phyloP scores from a whole-genome alignment of 202 grass and related monocot species.

The Dendrocalamus latiflorus region DNA sequence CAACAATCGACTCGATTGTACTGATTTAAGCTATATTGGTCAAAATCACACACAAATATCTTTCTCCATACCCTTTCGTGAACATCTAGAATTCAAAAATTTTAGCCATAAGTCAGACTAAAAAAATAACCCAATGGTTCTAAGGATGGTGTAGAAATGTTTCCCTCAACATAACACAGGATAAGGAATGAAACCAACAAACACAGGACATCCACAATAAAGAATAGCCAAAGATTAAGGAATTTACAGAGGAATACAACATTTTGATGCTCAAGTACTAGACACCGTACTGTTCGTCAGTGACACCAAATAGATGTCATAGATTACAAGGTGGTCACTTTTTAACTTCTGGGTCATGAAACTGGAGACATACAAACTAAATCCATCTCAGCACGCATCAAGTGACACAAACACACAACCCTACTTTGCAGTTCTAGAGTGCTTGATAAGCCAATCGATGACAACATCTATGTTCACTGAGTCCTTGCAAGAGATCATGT shows the following conservation, averaged over 20 bases:
- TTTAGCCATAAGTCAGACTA: too few relatives aligned
- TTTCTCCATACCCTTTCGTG: fast-evolving
- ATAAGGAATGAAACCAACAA: too few relatives aligned
- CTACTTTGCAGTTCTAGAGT: slow-evolving; percentile 78
- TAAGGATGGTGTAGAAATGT: too few relatives aligned
- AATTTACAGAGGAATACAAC: slow-evolving; percentile 39
- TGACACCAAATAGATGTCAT: slow-evolving; percentile 16
- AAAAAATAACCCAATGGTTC: neutral
- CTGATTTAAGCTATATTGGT: too few relatives aligned
- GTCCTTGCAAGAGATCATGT: slow-evolving; percentile 98
- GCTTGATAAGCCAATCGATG: slow-evolving; percentile 88
- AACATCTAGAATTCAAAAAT: too few relatives aligned
- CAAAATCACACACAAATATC: too few relatives aligned
- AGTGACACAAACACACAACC: slow-evolving; percentile 26
- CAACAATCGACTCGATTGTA: neutral
- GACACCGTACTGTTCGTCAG: neutral
- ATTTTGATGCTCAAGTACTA: slow-evolving; percentile 2
- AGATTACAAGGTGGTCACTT: slow-evolving; percentile 26
- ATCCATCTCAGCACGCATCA: slow-evolving; percentile 26
- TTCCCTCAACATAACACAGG: neutral
- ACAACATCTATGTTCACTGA: slow-evolving; percentile 40
- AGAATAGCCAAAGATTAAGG: slow-evolving; percentile 30
- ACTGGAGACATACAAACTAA: slow-evolving; percentile 13
- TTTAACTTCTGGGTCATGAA: slow-evolving; percentile 18
- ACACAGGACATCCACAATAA: neutral